Percentiles rank a stretch among this genome's conserved stretches.
Evolutionary conservation across 495 filamentous ascomycete species (phyloP).

Genomic region (Darksidea phi): DNA sequence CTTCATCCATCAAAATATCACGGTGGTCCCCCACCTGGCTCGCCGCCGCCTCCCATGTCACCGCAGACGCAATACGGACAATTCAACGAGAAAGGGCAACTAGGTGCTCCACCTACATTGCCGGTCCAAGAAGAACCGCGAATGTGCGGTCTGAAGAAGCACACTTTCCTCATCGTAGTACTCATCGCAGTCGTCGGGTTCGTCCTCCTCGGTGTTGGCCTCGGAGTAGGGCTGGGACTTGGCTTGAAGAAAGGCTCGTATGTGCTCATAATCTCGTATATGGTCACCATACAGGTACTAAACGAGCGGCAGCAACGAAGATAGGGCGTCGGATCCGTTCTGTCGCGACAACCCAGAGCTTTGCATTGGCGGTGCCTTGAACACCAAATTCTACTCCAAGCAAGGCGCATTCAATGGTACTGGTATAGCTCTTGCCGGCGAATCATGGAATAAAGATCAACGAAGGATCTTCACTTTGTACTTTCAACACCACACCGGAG

Average conservation of each 20-base stretch:
- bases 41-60: not conserved
- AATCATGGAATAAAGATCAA: conserved; percentile 37
- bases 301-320: not conserved
- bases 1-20: not conserved
- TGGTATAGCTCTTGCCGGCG: conserved; percentile 42
- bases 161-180: not conserved
- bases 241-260: not conserved
- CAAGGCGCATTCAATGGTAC: conserved; percentile 44
- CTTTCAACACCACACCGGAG: conserved; percentile 42
- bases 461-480: conserved; percentile 40
- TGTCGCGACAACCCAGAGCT: conserved; percentile 19
- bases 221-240: not conserved
- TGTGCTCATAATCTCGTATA: not conserved
- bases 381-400: conserved; percentile 32
- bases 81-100: not conserved
- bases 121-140: not conserved
- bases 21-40: not conserved
- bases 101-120: not conserved
- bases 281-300: not conserved
- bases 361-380: conserved; percentile 29
- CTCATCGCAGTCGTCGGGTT: not conserved
- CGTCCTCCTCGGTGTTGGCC: not conserved
- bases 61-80: not conserved
- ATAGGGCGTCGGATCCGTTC: conserved; percentile 3
- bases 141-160: not conserved